phyloP scores from a whole-genome alignment of 176 grass and related monocot species.

The Lolium perenne region DNA sequence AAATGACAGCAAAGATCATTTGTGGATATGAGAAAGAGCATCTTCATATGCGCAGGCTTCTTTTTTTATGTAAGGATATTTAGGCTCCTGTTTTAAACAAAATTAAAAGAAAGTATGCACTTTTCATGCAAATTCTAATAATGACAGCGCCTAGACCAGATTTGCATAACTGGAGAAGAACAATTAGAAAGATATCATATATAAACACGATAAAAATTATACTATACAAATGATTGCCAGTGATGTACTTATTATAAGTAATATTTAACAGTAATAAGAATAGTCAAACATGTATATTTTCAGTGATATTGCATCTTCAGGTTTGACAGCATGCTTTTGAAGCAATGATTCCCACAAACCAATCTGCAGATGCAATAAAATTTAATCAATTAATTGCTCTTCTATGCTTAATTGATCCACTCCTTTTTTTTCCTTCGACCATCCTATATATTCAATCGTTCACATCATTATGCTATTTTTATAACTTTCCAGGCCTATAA shows the following conservation, averaged over 20 bases:
- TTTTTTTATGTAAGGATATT: background rate
- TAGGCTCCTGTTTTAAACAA: background rate
- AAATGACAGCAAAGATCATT: background rate
- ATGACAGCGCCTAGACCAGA: background rate
- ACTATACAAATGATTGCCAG: background rate
- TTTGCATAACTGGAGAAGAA: too few species aligned
- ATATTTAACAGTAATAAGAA: background rate
- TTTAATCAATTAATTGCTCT: slow-evolving; percentile 6
- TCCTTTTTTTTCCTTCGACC: background rate
- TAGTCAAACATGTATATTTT: too few species aligned
- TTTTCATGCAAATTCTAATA: background rate
- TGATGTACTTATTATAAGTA: background rate
- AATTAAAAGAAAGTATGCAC: background rate
- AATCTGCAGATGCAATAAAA: background rate
- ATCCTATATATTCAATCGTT: background rate
- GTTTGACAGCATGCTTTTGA: background rate
- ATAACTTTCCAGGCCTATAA: slow-evolving; percentile 5
- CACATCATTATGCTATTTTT: background rate
- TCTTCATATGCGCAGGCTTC: background rate
- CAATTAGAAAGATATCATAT: background rate
- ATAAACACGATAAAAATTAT: too few species aligned
- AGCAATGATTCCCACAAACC: background rate
- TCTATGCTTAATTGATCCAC: background rate
- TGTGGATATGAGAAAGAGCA: slow-evolving; percentile 7
- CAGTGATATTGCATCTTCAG: too few species aligned